Percentiles rank a stretch among this genome's conserved stretches.
Evolutionary conservation across 2,329 filamentous ascomycete species (phyloP).

Genomic region (Aureobasidium melanogenum): DNA sequence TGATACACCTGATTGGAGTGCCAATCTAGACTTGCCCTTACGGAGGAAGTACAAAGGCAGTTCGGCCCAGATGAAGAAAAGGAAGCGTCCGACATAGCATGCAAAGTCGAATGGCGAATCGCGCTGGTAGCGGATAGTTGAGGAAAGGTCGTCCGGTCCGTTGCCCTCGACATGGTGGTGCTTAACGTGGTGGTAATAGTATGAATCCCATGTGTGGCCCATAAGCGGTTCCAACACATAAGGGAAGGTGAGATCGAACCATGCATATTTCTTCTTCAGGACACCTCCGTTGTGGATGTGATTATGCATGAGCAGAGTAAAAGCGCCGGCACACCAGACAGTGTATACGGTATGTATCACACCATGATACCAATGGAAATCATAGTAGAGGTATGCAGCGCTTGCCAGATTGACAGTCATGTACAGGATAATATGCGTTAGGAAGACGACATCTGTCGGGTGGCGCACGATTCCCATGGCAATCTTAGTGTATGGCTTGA

Average conservation of each 20-base stretch:
- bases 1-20: constrained; percentile 49
- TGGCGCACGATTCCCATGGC: constrained; percentile 52
- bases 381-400: constrained; percentile 53
- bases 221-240: constrained; percentile 68
- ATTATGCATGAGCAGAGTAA: constrained; percentile 76
- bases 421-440: constrained; percentile 68
- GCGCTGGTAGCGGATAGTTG: constrained; percentile 67
- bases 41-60: constrained; percentile 64
- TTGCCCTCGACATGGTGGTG: constrained; percentile 79
- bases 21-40: constrained; percentile 50
- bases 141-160: constrained; percentile 65
- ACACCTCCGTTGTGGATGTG: constrained; percentile 73
- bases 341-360: constrained; percentile 58
- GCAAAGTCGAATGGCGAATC: constrained; percentile 58
- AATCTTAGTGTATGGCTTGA: constrained; percentile 51
- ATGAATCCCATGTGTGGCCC: constrained; percentile 79
- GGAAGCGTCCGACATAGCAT: constrained; percentile 65
- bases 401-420: constrained; percentile 61
- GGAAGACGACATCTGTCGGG: constrained; percentile 66
- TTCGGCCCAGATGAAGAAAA: constrained; percentile 65
- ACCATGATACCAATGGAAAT: constrained; percentile 61
- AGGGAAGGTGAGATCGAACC: constrained; percentile 59
- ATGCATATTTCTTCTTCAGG: constrained; percentile 44
- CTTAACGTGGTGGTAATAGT: constrained; percentile 80
- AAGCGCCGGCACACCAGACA: constrained; percentile 60